Conservation (phyloP, 305 asterid species). For the Rubia tinctorum region DNA sequence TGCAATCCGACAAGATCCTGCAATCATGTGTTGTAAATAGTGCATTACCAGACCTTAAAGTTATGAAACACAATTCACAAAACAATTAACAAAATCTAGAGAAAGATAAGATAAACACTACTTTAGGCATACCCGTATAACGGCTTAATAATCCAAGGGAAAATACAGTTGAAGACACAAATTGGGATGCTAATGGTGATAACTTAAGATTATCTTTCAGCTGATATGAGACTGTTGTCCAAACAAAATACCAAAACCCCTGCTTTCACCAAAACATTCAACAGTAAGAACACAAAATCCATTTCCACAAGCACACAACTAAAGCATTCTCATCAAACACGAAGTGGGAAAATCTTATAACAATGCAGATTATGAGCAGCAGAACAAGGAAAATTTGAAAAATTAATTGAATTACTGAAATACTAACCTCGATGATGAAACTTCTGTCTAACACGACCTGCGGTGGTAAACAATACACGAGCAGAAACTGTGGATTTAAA, state of each 20-base stretch:
- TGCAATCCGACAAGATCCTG: constrained; percentile 87
- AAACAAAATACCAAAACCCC: constrained; percentile 97
- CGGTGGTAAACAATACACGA: too few species aligned
- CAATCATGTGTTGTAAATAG: constrained; percentile 23
- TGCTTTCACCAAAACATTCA: constrained; percentile 39
- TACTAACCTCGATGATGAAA: too few species aligned
- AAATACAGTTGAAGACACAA: constrained; percentile 78
- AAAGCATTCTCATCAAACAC: too few species aligned
- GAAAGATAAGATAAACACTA: background rate
- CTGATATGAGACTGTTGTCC: constrained; percentile 96
- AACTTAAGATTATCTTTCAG: constrained; percentile 75
- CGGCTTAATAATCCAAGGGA: constrained; percentile 96
- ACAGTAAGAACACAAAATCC: constrained; percentile 2
- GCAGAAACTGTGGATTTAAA: too few species aligned
- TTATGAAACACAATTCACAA: background rate
- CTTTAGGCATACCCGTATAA: constrained; percentile 64
- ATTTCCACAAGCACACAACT: background rate
- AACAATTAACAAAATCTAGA: constrained; percentile 2
- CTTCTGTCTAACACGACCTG: background rate
- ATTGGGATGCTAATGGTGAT: constrained; percentile 92
- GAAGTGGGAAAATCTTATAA: too few species aligned
- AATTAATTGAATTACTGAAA: too few species aligned
- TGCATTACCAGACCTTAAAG: background rate
- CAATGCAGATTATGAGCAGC: background rate
- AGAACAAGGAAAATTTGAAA: too few species aligned